Evolutionary conservation across 1,284 basidiomycete genomes (phyloP).

Genomic region (Sanghuangporus weigelae): DNA sequence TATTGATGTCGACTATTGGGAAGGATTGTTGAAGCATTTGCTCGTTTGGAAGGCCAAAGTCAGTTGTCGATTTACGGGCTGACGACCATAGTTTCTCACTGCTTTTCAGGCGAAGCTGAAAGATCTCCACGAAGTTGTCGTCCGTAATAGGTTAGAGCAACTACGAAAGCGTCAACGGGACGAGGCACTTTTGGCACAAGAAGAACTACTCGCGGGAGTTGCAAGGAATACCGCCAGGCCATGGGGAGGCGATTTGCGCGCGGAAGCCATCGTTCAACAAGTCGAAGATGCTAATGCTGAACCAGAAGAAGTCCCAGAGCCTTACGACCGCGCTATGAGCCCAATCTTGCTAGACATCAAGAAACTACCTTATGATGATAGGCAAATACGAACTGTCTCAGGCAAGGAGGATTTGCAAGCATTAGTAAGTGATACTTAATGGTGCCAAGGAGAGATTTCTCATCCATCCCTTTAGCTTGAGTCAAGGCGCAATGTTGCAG

Average conservation of each 20-base stretch:
- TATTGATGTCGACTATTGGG: slow-evolving; percentile 98
- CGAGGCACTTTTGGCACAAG: slow-evolving; percentile 88
- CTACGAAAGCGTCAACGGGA: slow-evolving; percentile 93
- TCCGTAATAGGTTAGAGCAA: slow-evolving; percentile 93
- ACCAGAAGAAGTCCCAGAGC: slow-evolving; percentile 58
- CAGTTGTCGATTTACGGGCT: neutral
- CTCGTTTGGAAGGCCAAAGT: slow-evolving; percentile 99
- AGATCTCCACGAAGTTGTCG: slow-evolving; percentile 90
- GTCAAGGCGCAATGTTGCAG: slow-evolving; percentile 72
- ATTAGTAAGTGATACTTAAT: slow-evolving; percentile 48
- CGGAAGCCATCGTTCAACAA: slow-evolving; percentile 23
- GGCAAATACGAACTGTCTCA: slow-evolving; percentile 72
- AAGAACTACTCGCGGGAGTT: slow-evolving; percentile 83
- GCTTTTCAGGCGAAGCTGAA: slow-evolving; percentile 77
- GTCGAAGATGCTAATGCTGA: slow-evolving; percentile 19
- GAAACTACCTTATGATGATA: slow-evolving; percentile 68
- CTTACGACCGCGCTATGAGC: slow-evolving; percentile 81
- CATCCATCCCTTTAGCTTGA: slow-evolving; percentile 47
- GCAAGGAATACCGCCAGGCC: slow-evolving; percentile 48
- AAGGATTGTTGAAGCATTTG: slow-evolving; percentile 83
- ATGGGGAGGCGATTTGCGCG: slow-evolving; percentile 39
- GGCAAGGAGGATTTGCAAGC: slow-evolving; percentile 59
- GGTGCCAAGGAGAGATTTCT: neutral
- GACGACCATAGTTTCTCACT: slow-evolving; percentile 11
- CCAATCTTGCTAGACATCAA: slow-evolving; percentile 68